These are phyloP conservation scores for Talaromyces sp. DNA, from an alignment of 2,329 filamentous ascomycete genomes.

Conservation along the genomic window DNA sequence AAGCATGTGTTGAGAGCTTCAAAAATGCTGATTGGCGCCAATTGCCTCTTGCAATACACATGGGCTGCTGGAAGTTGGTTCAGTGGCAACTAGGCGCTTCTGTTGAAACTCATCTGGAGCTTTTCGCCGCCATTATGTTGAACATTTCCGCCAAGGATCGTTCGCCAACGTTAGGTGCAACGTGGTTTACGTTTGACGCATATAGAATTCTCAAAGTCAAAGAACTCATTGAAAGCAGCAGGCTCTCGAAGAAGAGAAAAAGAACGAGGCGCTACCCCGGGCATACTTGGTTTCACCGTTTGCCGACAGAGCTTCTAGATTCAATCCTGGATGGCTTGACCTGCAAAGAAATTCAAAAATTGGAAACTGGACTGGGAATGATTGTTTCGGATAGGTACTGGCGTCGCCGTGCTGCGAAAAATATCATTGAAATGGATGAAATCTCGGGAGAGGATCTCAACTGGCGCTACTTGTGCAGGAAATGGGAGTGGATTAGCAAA, in stretches of 20 bases:
- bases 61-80: slow-evolving; percentile 3
- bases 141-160: background rate
- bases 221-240: background rate
- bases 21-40: background rate
- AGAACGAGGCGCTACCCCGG: background rate
- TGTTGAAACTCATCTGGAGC: background rate
- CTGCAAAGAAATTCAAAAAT: background rate
- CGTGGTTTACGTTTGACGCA: background rate
- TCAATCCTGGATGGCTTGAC: background rate
- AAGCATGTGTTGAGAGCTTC: background rate
- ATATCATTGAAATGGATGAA: slow-evolving; percentile 1
- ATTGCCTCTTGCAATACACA: background rate
- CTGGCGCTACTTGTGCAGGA: background rate
- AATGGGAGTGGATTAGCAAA: background rate
- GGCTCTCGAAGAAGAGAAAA: background rate
- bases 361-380: background rate
- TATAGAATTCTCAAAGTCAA: background rate
- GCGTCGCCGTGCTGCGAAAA: background rate
- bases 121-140: background rate
- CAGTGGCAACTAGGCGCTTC: background rate
- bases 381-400: background rate
- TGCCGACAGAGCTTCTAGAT: background rate
- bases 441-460: background rate
- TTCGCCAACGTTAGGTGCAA: background rate
- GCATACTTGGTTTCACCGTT: background rate